These are phyloP conservation scores for Fragilariopsis cylindrus DNA, from an alignment of 108 stramenopile species.

Conservation along the genomic window DNA sequence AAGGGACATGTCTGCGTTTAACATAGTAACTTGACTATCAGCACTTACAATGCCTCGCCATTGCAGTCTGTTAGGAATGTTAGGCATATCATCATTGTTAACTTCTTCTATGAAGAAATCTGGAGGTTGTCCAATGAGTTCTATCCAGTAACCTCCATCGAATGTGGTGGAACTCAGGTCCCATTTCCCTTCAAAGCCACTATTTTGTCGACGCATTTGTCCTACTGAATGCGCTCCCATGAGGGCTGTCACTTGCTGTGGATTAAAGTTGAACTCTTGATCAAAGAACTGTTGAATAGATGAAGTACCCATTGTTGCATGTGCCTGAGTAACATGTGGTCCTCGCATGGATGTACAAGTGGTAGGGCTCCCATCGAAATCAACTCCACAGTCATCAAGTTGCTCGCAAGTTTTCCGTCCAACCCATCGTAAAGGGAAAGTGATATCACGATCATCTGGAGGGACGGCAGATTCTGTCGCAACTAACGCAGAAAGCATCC, in stretches of 20 bases:
- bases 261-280: conserved; percentile 41
- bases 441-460: conserved; percentile 17
- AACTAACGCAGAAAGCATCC: conserved; percentile 49
- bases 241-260: conserved; percentile 49
- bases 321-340: conserved; percentile 21
- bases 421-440: conserved; percentile 38
- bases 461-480: conserved; percentile 44
- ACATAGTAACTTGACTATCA: conserved; percentile 24
- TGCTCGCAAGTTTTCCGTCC: conserved; percentile 30
- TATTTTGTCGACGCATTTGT: conserved; percentile 35
- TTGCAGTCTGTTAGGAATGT: conserved; percentile 44
- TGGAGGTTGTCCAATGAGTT: conserved; percentile 19
- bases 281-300: conserved; percentile 36
- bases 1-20: conserved; percentile 43
- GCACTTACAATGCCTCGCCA: conserved; percentile 20
- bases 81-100: conserved; percentile 25
- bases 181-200: conserved; percentile 43
- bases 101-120: conserved; percentile 13
- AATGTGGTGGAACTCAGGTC: conserved; percentile 29
- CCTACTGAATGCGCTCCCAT: conserved; percentile 68
- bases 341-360: conserved; percentile 20
- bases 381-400: conserved; percentile 22
- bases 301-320: conserved; percentile 30
- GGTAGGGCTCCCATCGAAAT: conserved; percentile 16
- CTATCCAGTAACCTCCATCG: conserved; percentile 17